These are phyloP conservation scores for Mytilinidion resinicola DNA, from an alignment of 495 filamentous ascomycete genomes.

Conservation along the genomic window DNA sequence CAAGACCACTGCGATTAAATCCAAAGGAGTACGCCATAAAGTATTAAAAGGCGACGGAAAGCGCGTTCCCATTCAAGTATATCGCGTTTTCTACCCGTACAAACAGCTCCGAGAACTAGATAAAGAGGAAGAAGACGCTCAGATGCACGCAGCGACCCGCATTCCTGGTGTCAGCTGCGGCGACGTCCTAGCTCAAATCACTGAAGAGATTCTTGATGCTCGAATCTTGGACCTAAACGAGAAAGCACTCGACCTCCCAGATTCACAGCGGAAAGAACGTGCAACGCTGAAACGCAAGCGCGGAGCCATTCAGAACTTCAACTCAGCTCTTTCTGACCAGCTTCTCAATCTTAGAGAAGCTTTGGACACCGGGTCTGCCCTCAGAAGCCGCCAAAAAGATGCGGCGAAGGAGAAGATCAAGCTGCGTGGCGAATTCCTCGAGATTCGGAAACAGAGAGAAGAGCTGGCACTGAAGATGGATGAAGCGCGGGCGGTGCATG, in stretches of 20 bases:
- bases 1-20: not conserved
- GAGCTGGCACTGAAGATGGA: slow-evolving; percentile 64
- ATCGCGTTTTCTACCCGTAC: not conserved
- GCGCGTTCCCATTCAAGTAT: not conserved
- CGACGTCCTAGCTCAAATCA: slow-evolving; percentile 6
- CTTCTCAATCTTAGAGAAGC: slow-evolving; percentile 2
- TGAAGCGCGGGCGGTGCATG: slow-evolving; percentile 56
- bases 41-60: not conserved
- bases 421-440: slow-evolving; percentile 58
- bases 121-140: not conserved
- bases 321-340: slow-evolving; percentile 1
- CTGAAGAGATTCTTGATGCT: not conserved
- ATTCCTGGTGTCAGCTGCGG: not conserved
- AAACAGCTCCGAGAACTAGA: not conserved
- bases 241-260: not conserved
- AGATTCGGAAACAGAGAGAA: slow-evolving; percentile 58
- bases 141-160: not conserved
- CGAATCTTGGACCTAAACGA: not conserved
- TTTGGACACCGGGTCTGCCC: slow-evolving; percentile 27
- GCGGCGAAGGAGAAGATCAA: slow-evolving; percentile 58
- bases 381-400: slow-evolving; percentile 55
- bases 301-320: slow-evolving; percentile 3
- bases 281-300: not conserved
- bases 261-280: not conserved
- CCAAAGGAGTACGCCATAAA: not conserved